These are phyloP conservation scores for Symbiodinium pilosum DNA, from an alignment of 73 alveolate species.

Conservation along the genomic window DNA sequence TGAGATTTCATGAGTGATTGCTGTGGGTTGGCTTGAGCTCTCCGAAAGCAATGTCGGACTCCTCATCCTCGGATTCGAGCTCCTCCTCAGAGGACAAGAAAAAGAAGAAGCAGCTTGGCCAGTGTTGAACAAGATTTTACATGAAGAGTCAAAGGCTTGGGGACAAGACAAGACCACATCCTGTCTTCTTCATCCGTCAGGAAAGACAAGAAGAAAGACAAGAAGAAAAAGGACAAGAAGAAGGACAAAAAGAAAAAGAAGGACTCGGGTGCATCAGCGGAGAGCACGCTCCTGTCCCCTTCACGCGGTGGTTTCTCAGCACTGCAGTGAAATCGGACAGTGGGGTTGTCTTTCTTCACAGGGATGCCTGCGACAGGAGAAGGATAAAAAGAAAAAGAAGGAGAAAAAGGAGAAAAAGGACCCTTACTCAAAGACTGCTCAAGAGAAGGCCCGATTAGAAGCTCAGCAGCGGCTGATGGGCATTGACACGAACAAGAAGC, in stretches of 20 bases:
- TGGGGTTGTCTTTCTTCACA: background rate
- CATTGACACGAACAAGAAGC: slow-evolving; percentile 83
- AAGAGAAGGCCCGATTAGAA: slow-evolving; percentile 85
- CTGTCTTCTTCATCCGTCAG: too few species aligned
- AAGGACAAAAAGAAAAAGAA: slow-evolving; percentile 76
- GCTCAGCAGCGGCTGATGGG: slow-evolving; percentile 93
- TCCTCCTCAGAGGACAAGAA: slow-evolving; percentile 41
- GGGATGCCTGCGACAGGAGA: slow-evolving; percentile 20
- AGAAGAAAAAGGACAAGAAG: slow-evolving; percentile 49
- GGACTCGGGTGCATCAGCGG: background rate
- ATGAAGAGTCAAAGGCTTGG: too few species aligned
- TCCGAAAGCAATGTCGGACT: slow-evolving; percentile 48
- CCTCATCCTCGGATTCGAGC: slow-evolving; percentile 27
- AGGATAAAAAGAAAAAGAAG: slow-evolving; percentile 64
- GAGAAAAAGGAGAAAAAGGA: slow-evolving; percentile 46
- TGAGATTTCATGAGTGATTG: background rate
- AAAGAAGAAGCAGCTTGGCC: slow-evolving; percentile 49
- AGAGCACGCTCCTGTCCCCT: background rate
- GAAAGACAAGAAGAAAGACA: slow-evolving; percentile 29
- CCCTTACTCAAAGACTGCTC: slow-evolving; percentile 81
- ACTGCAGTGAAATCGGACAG: background rate
- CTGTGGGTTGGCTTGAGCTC: too few species aligned
- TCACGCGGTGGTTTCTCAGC: background rate
- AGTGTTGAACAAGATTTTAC: too few species aligned
- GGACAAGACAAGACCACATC: too few species aligned